Evolutionary conservation across 108 stramenopile genomes (phyloP), one percentile per base, ranked within the genome.

Genomic region (Conticribra weissflogii): DNA sequence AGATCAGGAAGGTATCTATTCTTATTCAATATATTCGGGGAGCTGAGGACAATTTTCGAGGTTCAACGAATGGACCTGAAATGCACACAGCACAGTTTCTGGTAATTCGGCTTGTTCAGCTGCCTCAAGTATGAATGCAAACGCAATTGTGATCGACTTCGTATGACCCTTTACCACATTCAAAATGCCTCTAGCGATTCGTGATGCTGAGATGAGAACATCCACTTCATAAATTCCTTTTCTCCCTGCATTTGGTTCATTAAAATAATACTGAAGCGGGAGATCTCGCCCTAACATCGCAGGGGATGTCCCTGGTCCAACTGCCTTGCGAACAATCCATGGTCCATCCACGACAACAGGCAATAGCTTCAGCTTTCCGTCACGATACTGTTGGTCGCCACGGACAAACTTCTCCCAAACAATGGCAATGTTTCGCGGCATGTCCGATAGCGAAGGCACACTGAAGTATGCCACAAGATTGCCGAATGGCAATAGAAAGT

Each of bases 81-180:
- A 91, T 50, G 83, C 67, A 49, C 86, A 86, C 14, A 96, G 84
- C 8, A 90, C 91, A 8, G 81, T 87, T 73, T 96, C 96, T 3
- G 96, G 96, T 16, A 96, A 72, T 52, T 96, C 90, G 19, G 82
- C 74, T 54, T 86, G 77, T 46, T 86, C 79, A 9, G 84, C 71
- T 24, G 90, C 96, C 73, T 96, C 96, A 59, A 96, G 89, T 52
- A 96, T 93, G 51, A 96, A 88, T 14, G 89, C 93, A 70, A 96
- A 90, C 17, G 90, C 96, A 65, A 96, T 86, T 25, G 87, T 79
- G 28, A 96, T 63, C 9, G 81, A 60, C 49, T 88, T 90, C 14
- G 92, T 88, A 59, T 91, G 92, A 27, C 90, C 86, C 74, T 88
- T 91, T 30, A 96, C 96, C 8, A 96, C 90, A 72, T 84, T 91